A percentile compares a stretch with the other conserved stretches of the same genome.
phyloP scores from a whole-genome alignment of 176 grass and related monocot genomes.

The Zea mays region Zm-B73-REFERENCE-NAM-5.0 NC_050097.1:4383001-4383500 shows the following conservation, averaged over 20 bases:
- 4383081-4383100: neutral
- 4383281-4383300: slow-evolving; percentile 70
- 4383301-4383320: slow-evolving; percentile 79
- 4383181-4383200: slow-evolving; percentile 43
- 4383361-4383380: neutral
- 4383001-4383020: slow-evolving; percentile 51
- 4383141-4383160: slow-evolving; percentile 36
- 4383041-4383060: neutral
- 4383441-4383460: slow-evolving; percentile 6
- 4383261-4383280: slow-evolving; percentile 90
- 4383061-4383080: neutral
- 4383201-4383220: slow-evolving; percentile 79
- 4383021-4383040: slow-evolving; percentile 25
- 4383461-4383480: neutral
- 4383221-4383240: slow-evolving; percentile 75
- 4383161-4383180: slow-evolving; percentile 19
- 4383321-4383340: slow-evolving; percentile 80
- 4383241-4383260: slow-evolving; percentile 80
- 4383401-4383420: neutral
- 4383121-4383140: slow-evolving; percentile 25
- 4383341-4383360: slow-evolving; percentile 44
- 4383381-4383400: neutral
- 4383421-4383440: neutral
- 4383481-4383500: neutral
- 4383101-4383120: slow-evolving; percentile 9